Evolutionary conservation across 1,284 basidiomycete genomes (phyloP).

Genomic region (Cryptococcus deneoformans): DNA sequence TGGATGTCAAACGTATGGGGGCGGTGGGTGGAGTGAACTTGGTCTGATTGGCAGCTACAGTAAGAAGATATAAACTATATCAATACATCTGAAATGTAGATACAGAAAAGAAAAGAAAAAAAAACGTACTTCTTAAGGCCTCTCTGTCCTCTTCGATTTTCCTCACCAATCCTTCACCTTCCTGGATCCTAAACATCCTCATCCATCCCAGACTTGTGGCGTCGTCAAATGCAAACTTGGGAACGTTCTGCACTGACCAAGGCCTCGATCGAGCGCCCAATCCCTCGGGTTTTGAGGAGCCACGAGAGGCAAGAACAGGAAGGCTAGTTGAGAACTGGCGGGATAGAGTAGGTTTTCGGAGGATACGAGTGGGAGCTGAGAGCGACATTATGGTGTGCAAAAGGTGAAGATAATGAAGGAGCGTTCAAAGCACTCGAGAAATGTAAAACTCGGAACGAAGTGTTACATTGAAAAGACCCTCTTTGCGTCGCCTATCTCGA

Average conservation of each 20-base stretch:
- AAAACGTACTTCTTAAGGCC: conserved; percentile 67
- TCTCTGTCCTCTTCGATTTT: conserved; percentile 81
- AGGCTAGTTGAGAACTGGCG: background rate
- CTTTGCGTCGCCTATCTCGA: too few species aligned
- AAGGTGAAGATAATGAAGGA: too few species aligned
- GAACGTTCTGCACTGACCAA: conserved; percentile 10
- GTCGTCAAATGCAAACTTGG: conserved; percentile 57
- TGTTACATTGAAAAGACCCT: too few species aligned
- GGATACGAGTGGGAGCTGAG: too few species aligned
- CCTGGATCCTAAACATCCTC: conserved; percentile 65
- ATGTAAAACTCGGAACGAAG: too few species aligned
- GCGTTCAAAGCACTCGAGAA: too few species aligned
- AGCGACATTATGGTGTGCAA: too few species aligned
- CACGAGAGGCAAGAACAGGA: background rate
- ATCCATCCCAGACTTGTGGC: conserved; percentile 65
- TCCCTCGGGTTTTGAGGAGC: background rate
- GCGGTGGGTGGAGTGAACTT: conserved; percentile 62
- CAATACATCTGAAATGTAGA: too few species aligned
- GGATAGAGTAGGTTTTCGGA: too few species aligned
- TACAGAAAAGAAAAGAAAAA: background rate
- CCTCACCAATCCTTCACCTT: conserved; percentile 67
- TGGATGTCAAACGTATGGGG: conserved; percentile 64
- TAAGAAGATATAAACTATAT: background rate
- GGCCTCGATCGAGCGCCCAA: background rate
- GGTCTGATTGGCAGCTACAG: conserved; percentile 54